phyloP scores from a whole-genome alignment of 768 basidiomycete genomes.

The Mycena alexandri region DNA sequence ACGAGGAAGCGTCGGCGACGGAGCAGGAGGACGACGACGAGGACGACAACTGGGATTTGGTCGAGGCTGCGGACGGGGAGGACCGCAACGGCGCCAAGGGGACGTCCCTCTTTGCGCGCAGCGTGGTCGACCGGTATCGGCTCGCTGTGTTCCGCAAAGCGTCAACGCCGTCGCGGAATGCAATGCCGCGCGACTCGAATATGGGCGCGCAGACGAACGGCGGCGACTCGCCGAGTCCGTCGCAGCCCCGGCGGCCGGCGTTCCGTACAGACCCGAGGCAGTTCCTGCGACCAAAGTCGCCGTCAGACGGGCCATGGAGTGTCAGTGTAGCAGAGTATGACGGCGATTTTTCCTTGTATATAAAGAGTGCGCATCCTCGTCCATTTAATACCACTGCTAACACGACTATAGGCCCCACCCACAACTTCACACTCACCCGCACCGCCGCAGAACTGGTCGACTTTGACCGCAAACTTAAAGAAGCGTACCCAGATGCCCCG shows the following conservation, averaged over 20 bases:
- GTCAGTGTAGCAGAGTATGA: constrained; percentile 63
- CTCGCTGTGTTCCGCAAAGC: constrained; percentile 88
- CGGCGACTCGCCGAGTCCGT: constrained; percentile 62
- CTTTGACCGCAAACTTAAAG: constrained; percentile 84
- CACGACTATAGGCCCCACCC: constrained; percentile 79
- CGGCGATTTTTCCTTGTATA: constrained; percentile 83
- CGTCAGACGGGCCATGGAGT: not conserved
- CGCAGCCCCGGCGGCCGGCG: constrained; percentile 76
- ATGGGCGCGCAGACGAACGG: constrained; percentile 60
- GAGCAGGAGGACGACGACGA: constrained; percentile 69
- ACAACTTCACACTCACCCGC: constrained; percentile 89
- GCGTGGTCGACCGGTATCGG: constrained; percentile 89
- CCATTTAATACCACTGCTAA: constrained; percentile 9
- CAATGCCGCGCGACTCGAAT: constrained; percentile 48
- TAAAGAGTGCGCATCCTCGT: constrained; percentile 80
- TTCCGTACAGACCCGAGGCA: constrained; percentile 80
- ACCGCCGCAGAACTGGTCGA: constrained; percentile 83
- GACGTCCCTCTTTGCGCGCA: constrained; percentile 88
- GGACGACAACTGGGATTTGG: constrained; percentile 94
- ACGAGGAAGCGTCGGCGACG: constrained; percentile 62
- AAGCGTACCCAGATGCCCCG: constrained; percentile 71
- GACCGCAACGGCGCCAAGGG: constrained; percentile 86
- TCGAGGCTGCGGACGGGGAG: constrained; percentile 85
- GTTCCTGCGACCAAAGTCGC: constrained; percentile 76
- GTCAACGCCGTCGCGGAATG: constrained; percentile 70